Evolutionary conservation across 768 basidiomycete genomes (phyloP).

Genomic region (Coprinopsis cinerea): DNA sequence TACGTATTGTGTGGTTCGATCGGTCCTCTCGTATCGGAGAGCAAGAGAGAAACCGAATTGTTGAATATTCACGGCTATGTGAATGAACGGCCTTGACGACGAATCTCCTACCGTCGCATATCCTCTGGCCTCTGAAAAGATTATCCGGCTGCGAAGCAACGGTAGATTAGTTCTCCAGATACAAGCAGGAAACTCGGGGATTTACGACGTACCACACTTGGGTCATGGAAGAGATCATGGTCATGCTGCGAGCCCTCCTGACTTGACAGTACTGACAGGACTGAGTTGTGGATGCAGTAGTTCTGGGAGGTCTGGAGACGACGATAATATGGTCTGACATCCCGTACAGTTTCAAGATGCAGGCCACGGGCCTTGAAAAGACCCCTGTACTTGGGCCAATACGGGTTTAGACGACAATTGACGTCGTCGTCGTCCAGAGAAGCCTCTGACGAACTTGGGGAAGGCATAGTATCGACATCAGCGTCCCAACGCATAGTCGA

Average conservation of each 20-base stretch:
- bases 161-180: constrained; percentile 9
- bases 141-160: constrained; percentile 52
- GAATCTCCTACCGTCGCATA: constrained; percentile 44
- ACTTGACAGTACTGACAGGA: constrained; percentile 6
- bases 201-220: constrained; percentile 56
- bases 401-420: constrained; percentile 54
- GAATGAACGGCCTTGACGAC: constrained; percentile 66
- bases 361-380: constrained; percentile 48
- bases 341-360: constrained; percentile 61
- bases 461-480: constrained; percentile 25
- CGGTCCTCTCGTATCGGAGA: constrained; percentile 48
- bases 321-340: constrained; percentile 56
- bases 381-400: constrained; percentile 53
- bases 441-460: constrained; percentile 35
- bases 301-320: constrained; percentile 14
- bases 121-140: constrained; percentile 61
- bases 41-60: constrained; percentile 50
- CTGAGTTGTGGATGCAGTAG: constrained; percentile 13
- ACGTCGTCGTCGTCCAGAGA: constrained; percentile 54
- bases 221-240: constrained; percentile 61
- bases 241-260: constrained; percentile 27
- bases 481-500: constrained; percentile 17
- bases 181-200: neutral
- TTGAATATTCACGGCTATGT: constrained; percentile 55
- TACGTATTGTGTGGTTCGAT: constrained; percentile 78